These are phyloP conservation scores for Hypoxylon cercidicola DNA, from an alignment of 495 filamentous ascomycete species.

Conservation along the genomic window DNA sequence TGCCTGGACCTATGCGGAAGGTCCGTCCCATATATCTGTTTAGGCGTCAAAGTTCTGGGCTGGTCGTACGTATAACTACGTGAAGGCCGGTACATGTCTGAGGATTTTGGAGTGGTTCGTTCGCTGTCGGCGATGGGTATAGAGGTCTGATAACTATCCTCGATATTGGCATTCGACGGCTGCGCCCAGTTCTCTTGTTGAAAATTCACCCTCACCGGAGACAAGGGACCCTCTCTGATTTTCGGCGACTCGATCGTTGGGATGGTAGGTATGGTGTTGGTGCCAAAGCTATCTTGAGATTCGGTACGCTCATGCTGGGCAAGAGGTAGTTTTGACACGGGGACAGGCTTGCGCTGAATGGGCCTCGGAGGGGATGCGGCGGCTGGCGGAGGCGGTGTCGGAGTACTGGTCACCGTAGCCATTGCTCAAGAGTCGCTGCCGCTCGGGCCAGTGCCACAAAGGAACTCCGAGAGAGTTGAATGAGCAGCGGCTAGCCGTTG, in stretches of 20 bases:
- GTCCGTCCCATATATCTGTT: conserved; percentile 34
- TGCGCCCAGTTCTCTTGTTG: conserved; percentile 54
- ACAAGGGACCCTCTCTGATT: conserved; percentile 52
- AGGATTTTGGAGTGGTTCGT: conserved; percentile 49
- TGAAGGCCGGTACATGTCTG: conserved; percentile 49
- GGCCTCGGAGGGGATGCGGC: conserved; percentile 50
- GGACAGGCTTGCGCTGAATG: conserved; percentile 54
- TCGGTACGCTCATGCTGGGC: conserved; percentile 37
- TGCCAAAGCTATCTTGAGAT: conserved; percentile 50
- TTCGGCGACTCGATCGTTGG: conserved; percentile 47
- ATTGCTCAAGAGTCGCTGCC: conserved; percentile 46
- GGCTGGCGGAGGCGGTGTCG: conserved; percentile 48
- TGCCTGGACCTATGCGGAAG: conserved; percentile 48
- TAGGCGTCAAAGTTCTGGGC: conserved; percentile 31
- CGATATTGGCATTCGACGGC: conserved; percentile 55
- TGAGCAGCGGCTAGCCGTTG: conserved; percentile 26
- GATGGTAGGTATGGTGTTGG: conserved; percentile 47
- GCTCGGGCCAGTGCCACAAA: conserved; percentile 28
- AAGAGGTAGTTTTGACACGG: conserved; percentile 45
- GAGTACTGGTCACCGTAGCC: conserved; percentile 53
- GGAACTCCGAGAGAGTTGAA: conserved; percentile 20
- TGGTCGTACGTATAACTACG: conserved; percentile 33
- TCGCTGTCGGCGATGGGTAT: conserved; percentile 32
- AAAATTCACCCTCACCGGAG: conserved; percentile 55
- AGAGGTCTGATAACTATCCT: conserved; percentile 33